phyloP scores from a whole-genome alignment of 768 basidiomycete species.

The Sutorius australiensis region DNA sequence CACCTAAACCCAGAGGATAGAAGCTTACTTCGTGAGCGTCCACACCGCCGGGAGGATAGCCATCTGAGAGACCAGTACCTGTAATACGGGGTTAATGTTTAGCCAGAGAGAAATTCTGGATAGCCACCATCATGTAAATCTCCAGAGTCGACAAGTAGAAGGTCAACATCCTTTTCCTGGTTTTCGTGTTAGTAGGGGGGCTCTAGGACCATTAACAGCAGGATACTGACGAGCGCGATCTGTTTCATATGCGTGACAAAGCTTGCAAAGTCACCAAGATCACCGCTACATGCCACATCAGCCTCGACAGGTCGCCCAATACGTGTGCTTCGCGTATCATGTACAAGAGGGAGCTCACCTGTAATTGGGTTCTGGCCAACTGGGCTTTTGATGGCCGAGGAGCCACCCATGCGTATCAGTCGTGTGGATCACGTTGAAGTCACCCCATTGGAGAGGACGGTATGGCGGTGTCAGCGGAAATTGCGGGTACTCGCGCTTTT shows the following conservation, averaged over 20 bases:
- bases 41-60: constrained; percentile 63
- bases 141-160: constrained; percentile 80
- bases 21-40: constrained; percentile 64
- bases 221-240: constrained; percentile 50
- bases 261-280: constrained; percentile 82
- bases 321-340: neutral
- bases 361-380: constrained; percentile 75
- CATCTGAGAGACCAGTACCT: constrained; percentile 79
- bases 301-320: neutral
- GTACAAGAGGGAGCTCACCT: constrained; percentile 35
- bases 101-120: neutral
- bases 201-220: neutral
- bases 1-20: neutral
- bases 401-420: constrained; percentile 85
- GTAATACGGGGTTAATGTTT: constrained; percentile 7
- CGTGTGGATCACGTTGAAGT: constrained; percentile 83
- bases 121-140: constrained; percentile 63
- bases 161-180: constrained; percentile 70
- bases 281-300: constrained; percentile 36
- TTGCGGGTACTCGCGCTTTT: constrained; percentile 39
- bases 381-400: constrained; percentile 75
- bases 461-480: constrained; percentile 52
- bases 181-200: neutral
- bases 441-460: constrained; percentile 76
- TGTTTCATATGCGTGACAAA: constrained; percentile 82